phyloP scores from a whole-genome alignment of 352 stramenopile genomes.

The Phytophthora pinifolia region DNA sequence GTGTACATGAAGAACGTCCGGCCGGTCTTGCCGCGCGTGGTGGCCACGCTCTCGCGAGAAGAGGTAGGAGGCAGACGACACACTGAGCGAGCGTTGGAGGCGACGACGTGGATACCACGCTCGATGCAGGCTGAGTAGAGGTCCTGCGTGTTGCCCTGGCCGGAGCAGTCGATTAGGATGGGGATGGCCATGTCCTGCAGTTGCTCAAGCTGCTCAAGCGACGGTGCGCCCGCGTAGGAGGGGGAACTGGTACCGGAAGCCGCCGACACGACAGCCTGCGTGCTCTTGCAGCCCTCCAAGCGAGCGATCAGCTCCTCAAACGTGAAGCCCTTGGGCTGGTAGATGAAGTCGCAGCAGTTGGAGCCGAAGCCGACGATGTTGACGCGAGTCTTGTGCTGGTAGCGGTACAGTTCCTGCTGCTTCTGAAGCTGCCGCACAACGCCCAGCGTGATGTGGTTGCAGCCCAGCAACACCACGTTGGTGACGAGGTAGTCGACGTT shows the following conservation, averaged over 20 bases:
- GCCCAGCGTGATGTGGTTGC: constrained; percentile 67
- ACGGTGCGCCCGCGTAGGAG: constrained; percentile 43
- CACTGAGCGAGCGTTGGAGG: constrained; percentile 67
- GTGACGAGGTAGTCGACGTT: constrained; percentile 78
- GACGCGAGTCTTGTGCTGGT: constrained; percentile 67
- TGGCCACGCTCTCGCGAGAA: constrained; percentile 60
- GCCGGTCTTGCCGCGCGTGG: constrained; percentile 33
- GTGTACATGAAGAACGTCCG: constrained; percentile 83
- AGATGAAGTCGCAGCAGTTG: constrained; percentile 60
- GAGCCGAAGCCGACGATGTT: constrained; percentile 74
- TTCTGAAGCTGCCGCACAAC: constrained; percentile 65
- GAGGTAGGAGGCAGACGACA: constrained; percentile 50
- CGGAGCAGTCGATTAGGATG: constrained; percentile 75
- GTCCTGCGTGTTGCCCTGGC: constrained; percentile 45
- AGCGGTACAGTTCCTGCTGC: constrained; percentile 59
- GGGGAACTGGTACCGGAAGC: constrained; percentile 5
- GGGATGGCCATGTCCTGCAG: constrained; percentile 72
- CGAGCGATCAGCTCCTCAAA: constrained; percentile 46
- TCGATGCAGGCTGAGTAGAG: constrained; percentile 66
- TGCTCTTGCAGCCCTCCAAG: constrained; percentile 45
- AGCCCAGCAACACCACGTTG: constrained; percentile 71
- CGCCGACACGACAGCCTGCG: constrained; percentile 29
- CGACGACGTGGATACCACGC: constrained; percentile 69
- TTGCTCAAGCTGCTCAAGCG: constrained; percentile 50
- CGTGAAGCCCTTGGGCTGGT: constrained; percentile 53